Evolutionary conservation across 2,329 filamentous ascomycete genomes (phyloP).

Genomic region (Coniochaeta prunicola): DNA sequence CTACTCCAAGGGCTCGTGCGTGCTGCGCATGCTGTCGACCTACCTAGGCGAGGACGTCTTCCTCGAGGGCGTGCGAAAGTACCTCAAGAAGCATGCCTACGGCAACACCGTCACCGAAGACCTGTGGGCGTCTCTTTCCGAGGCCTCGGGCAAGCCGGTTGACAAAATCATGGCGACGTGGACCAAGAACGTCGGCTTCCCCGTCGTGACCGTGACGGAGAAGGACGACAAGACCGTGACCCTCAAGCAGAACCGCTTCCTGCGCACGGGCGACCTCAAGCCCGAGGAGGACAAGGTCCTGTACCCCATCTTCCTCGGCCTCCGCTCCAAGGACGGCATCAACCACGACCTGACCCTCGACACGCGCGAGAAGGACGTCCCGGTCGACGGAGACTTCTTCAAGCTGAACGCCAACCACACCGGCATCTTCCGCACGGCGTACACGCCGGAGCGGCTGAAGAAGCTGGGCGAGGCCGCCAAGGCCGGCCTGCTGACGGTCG

Average conservation of each 20-base stretch:
- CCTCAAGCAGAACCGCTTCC: constrained; percentile 90
- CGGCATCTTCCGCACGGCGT: constrained; percentile 84
- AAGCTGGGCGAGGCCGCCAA: constrained; percentile 87
- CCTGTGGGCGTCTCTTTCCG: constrained; percentile 79
- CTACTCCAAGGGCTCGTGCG: constrained; percentile 93
- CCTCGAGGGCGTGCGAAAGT: constrained; percentile 82
- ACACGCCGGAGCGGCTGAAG: constrained; percentile 71
- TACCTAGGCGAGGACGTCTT: constrained; percentile 90
- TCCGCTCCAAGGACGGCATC: constrained; percentile 77
- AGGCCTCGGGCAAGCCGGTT: constrained; percentile 87
- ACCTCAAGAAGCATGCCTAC: constrained; percentile 95
- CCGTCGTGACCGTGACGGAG: constrained; percentile 81
- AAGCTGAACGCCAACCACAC: constrained; percentile 96
- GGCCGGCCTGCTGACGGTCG: constrained; percentile 70
- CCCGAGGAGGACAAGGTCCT: constrained; percentile 84
- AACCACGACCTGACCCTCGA: constrained; percentile 66
- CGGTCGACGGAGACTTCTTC: constrained; percentile 82
- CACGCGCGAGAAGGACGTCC: constrained; percentile 68
- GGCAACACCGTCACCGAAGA: constrained; percentile 89
- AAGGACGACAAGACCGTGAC: constrained; percentile 66
- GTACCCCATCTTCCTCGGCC: constrained; percentile 82
- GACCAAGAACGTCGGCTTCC: constrained; percentile 95
- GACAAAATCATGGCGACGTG: constrained; percentile 89
- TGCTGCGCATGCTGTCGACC: constrained; percentile 94
- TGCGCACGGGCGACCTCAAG: constrained; percentile 86